phyloP scores from a whole-genome alignment of 2,329 filamentous ascomycete species.

The Thyridium curvatum region DNA sequence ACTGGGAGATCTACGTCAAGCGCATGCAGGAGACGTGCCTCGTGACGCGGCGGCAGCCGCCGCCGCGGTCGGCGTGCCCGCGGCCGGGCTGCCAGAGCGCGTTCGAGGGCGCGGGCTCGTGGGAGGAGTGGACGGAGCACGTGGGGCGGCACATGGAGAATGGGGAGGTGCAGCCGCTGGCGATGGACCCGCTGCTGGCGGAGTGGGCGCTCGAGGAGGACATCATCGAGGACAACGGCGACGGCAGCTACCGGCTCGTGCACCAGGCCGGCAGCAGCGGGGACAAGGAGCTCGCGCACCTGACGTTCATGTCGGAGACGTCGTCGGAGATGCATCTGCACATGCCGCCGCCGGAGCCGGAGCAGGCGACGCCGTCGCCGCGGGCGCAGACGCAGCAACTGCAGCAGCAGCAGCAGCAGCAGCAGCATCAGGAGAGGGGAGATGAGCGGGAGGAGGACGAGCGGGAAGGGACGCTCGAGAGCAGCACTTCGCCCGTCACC shows the following conservation, averaged over 20 bases:
- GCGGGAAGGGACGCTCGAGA: too few species aligned
- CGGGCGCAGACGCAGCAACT: too few species aligned
- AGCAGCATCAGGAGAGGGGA: too few species aligned
- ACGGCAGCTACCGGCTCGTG: constrained; percentile 51
- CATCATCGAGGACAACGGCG: constrained; percentile 53
- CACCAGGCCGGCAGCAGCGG: constrained; percentile 27
- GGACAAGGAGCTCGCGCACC: constrained; percentile 8
- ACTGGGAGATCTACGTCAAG: constrained; percentile 61
- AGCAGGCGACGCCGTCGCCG: too few species aligned
- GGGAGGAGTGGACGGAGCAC: constrained; percentile 92
- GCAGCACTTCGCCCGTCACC: too few species aligned
- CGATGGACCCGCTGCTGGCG: constrained; percentile 51
- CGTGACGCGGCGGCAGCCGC: constrained; percentile 60
- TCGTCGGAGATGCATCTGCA: too few species aligned
- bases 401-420: too few species aligned
- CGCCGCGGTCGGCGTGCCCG: constrained; percentile 64
- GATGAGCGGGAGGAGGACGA: too few species aligned
- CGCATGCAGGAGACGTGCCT: constrained; percentile 71
- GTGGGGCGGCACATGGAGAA: constrained; percentile 85
- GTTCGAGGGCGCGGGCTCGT: constrained; percentile 68
- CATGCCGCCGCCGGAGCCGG: too few species aligned
- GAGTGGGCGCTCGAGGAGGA: constrained; percentile 58
- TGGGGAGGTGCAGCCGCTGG: constrained; percentile 50
- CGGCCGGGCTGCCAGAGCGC: constrained; percentile 62
- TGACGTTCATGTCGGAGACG: too few species aligned